Percentiles rank a stretch among this genome's conserved stretches.
phyloP scores from a whole-genome alignment of 495 filamentous ascomycete species.

The Podospora anserina region DNA sequence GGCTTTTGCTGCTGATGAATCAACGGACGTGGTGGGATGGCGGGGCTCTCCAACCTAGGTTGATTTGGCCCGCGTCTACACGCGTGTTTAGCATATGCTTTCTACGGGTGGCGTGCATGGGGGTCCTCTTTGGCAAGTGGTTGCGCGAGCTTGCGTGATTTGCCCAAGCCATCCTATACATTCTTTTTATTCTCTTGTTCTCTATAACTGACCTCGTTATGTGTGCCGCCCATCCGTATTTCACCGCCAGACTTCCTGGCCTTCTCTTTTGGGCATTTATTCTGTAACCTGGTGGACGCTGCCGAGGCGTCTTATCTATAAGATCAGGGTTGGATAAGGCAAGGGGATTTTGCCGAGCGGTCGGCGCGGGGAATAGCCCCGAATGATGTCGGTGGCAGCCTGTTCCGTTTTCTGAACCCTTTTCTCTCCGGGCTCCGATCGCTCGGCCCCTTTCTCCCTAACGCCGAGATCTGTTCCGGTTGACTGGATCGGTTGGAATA shows the following conservation, averaged over 20 bases:
- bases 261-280: neutral
- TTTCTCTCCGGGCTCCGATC: conserved; percentile 2
- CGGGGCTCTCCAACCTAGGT: conserved; percentile 2
- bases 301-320: neutral
- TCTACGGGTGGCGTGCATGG: conserved; percentile 2
- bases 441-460: conserved; percentile 2
- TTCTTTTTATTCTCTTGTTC: neutral
- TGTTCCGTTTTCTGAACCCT: neutral
- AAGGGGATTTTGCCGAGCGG: neutral
- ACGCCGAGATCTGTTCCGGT: conserved; percentile 6
- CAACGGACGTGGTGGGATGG: conserved; percentile 9
- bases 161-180: neutral
- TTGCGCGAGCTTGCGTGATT: conserved; percentile 25
- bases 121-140: conserved; percentile 2
- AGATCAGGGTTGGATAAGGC: neutral
- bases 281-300: neutral
- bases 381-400: conserved; percentile 1
- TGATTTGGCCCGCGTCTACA: neutral
- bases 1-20: conserved; percentile 10
- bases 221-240: neutral
- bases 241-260: neutral
- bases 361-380: neutral
- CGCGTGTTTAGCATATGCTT: conserved; percentile 4
- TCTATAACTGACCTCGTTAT: neutral
- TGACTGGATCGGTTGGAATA: neutral